A percentile compares a stretch with the other conserved stretches of the same genome.
Conservation (phyloP, 2,329 filamentous ascomycete species). For the Verticillium tricorpus region DNA sequence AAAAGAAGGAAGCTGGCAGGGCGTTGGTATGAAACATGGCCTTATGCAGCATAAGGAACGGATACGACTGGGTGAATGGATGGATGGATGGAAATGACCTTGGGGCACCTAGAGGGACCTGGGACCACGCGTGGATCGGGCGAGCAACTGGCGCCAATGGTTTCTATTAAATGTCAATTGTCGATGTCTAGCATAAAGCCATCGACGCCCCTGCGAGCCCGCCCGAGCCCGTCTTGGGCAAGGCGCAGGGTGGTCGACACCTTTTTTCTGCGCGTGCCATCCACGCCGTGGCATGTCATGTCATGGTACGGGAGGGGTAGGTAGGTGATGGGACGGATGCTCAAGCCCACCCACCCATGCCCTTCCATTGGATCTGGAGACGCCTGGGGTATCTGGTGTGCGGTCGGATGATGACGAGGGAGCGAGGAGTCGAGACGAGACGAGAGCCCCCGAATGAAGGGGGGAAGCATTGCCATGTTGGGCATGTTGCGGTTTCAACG, state of each 20-base stretch:
- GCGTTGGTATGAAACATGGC: conserved; percentile 14
- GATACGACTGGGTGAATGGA: not conserved
- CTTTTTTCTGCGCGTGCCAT: not conserved
- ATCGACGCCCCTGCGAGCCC: not conserved
- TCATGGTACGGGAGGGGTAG: not conserved
- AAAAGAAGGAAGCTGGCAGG: conserved; percentile 13
- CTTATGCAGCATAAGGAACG: not conserved
- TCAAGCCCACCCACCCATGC: not conserved
- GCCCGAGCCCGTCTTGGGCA: not conserved
- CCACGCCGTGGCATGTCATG: not conserved
- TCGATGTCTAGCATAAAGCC: not conserved
- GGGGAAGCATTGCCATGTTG: not conserved
- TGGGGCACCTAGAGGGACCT: not conserved
- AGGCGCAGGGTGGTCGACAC: not conserved
- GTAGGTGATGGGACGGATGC: no score
- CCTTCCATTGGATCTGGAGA: not conserved
- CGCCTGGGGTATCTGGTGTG: not conserved
- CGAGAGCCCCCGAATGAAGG: not conserved
- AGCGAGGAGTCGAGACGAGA: not conserved
- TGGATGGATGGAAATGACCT: not conserved
- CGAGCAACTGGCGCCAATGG: not conserved
- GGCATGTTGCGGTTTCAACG: not conserved
- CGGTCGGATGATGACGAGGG: not conserved
- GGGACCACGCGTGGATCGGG: not conserved
- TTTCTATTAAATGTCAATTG: conserved; percentile 1